Base-by-base conservation (phyloP, 129 eudicot genomes). In the Oenanthe sinensis region DNA sequence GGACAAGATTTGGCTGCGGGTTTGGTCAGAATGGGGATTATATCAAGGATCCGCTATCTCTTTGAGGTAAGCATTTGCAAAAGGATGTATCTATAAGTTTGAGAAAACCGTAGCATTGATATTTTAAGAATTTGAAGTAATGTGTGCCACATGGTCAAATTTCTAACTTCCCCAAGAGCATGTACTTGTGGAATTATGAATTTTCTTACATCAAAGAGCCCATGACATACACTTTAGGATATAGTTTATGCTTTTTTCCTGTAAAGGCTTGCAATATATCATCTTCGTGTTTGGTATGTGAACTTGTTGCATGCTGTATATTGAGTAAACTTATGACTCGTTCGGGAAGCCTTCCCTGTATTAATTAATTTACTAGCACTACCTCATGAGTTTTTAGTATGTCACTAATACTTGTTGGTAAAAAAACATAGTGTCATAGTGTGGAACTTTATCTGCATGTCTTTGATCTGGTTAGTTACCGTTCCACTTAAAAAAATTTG, bases 1-100 rank as follows among this genome's bases (percentile, higher is more conserved):
- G 92, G 89, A 68, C 99, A 95, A 81, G 99, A 95, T 86, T 72
- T 90, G 67, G 94, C 85, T 70, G 91, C 99, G 33, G 99, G 99
- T 77, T 85, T 95, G 80, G 96, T 95, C 82, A 90, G 99, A 82
- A 95, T 95, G 99, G 99, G 95, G 20, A 82, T 89, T 75, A 87
- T 95, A 79, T 89, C 87, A 30, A 90, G 97, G 79, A 89, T 90
- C 58, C 86, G 90, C 72, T 90, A 87, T 84, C 90, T 95, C 50
- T 77, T 95, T 73, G 97, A 92, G 96, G 99, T 90, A 88, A 82
- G 80, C 68, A 63, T 70, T 65, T 67, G 69, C 37, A 33, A 67
- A 65, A 67, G 39, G 42, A 40, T 71, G 28, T 71, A 43, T 65
- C 30, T 30, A 15, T 6, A 40, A 40, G 33, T 20, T 39, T 67